phyloP scores from a whole-genome alignment of 306 rosid species.

The Heteromeles arbutifolia region DNA sequence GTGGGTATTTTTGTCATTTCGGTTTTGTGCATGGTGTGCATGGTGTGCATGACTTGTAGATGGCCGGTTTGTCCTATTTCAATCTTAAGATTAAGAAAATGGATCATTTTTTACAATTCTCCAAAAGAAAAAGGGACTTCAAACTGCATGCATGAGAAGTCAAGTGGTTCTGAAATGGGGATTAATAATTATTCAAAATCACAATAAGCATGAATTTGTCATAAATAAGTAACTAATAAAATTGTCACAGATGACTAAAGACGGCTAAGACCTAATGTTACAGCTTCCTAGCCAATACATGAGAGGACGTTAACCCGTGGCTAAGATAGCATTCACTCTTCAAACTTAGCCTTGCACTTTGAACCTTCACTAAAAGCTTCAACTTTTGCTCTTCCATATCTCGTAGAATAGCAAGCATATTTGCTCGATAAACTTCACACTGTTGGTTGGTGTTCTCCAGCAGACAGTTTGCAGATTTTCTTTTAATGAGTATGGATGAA shows the following conservation, averaged over 20 bases:
- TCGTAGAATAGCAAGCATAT: constrained; percentile 67
- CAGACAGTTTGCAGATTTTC: constrained; percentile 60
- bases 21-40: too few relatives aligned
- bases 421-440: constrained; percentile 79
- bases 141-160: neutral
- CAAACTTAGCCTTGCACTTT: constrained; percentile 82
- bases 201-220: too few relatives aligned
- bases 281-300: neutral
- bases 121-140: neutral
- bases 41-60: too few relatives aligned
- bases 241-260: neutral
- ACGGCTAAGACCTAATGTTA: neutral
- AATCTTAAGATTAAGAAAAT: too few relatives aligned
- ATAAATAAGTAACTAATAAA: too few relatives aligned
- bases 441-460: constrained; percentile 61
- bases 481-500: constrained; percentile 28
- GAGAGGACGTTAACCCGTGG: neutral
- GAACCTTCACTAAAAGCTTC: constrained; percentile 84
- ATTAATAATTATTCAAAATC: neutral
- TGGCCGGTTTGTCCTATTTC: too few relatives aligned
- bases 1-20: too few relatives aligned
- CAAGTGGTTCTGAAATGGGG: neutral
- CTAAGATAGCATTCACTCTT: constrained; percentile 41
- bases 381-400: constrained; percentile 95
- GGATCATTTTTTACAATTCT: too few relatives aligned